Percentiles rank a stretch among this genome's conserved stretches.
phyloP scores from a whole-genome alignment of 2,329 filamentous ascomycete species.

The Myotisia sp. region DNA sequence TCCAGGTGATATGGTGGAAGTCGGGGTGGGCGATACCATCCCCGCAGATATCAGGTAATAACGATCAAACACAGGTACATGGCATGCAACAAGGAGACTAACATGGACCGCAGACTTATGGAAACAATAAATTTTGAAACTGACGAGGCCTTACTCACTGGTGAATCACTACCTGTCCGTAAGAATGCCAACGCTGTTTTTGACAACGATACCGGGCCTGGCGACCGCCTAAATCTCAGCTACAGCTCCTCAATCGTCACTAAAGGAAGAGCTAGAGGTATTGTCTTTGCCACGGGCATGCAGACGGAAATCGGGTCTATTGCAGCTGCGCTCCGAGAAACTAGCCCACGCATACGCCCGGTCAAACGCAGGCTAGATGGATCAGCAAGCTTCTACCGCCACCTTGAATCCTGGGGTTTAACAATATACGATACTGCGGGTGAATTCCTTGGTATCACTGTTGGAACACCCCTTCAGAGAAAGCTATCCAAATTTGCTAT shows the following conservation, averaged over 20 bases:
- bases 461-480: slow-evolving; percentile 54
- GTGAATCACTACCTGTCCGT: slow-evolving; percentile 45
- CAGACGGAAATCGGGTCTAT: slow-evolving; percentile 51
- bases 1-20: slow-evolving; percentile 44
- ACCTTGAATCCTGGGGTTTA: slow-evolving; percentile 36
- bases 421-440: slow-evolving; percentile 46
- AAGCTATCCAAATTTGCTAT: slow-evolving; percentile 54
- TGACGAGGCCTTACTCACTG: slow-evolving; percentile 49
- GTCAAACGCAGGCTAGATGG: slow-evolving; percentile 38
- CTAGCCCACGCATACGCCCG: slow-evolving; percentile 37
- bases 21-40: slow-evolving; percentile 35
- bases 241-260: slow-evolving; percentile 49
- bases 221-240: slow-evolving; percentile 48
- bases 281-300: slow-evolving; percentile 50
- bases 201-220: slow-evolving; percentile 39
- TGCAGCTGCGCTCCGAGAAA: slow-evolving; percentile 47
- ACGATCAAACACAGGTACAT: no score
- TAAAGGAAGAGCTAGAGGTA: slow-evolving; percentile 45
- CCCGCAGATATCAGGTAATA: slow-evolving; percentile 30
- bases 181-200: slow-evolving; percentile 39
- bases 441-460: slow-evolving; percentile 50
- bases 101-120: slow-evolving; percentile 31
- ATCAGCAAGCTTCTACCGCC: slow-evolving; percentile 38
- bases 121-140: slow-evolving; percentile 46
- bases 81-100: no score